These are phyloP conservation scores for Eucalyptus curtisii DNA, from an alignment of 345 rosid genomes.

Conservation along the genomic window DNA sequence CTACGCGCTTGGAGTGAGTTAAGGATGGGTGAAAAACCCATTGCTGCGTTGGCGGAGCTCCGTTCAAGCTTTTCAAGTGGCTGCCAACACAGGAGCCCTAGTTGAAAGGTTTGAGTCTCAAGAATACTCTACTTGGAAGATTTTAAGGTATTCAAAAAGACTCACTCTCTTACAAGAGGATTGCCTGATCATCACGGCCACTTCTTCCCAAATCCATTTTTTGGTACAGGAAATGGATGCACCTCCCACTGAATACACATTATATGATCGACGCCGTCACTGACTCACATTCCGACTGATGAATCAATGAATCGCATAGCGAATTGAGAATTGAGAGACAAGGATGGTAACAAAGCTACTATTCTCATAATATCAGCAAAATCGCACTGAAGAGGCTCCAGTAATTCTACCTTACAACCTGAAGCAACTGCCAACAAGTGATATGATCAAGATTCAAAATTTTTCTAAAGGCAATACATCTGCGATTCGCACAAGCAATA, in stretches of 20 bases:
- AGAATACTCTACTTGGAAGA: no score
- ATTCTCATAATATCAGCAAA: background rate
- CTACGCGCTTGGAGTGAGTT: no score
- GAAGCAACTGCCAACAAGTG: background rate
- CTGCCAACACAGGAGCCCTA: no score
- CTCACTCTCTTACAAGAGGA: background rate
- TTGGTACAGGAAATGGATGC: background rate
- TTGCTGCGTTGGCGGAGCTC: no score
- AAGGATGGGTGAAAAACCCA: no score
- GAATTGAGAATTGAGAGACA: background rate
- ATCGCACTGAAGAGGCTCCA: background rate
- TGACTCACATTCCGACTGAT: background rate
- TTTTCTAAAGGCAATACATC: background rate
- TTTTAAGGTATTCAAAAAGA: background rate
- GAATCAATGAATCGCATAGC: background rate
- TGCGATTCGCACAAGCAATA: background rate
- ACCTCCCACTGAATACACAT: background rate
- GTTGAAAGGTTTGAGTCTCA: no score
- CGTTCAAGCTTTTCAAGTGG: no score
- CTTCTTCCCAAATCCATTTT: background rate
- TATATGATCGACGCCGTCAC: background rate
- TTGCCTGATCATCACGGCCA: background rate
- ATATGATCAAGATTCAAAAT: background rate
- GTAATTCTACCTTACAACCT: background rate
- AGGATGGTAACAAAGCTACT: background rate